Percentiles rank a stretch among this genome's conserved stretches.
These are phyloP conservation scores for Melanogaster broomeanus DNA, from an alignment of 768 basidiomycete species.

Conservation along the genomic window DNA sequence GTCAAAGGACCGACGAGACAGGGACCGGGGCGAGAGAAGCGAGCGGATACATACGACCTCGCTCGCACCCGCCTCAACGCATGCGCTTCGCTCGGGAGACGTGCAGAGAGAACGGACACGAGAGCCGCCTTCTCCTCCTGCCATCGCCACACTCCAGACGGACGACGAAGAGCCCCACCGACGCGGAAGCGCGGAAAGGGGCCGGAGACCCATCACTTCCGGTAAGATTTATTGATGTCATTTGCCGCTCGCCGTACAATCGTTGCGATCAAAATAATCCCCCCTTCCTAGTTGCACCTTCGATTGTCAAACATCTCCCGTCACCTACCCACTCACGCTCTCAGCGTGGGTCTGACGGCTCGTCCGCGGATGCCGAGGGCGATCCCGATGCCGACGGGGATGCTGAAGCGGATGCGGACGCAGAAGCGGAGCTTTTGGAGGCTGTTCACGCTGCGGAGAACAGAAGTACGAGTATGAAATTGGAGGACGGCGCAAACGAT, in stretches of 20 bases:
- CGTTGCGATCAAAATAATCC: constrained; percentile 7
- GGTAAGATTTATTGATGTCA: constrained; percentile 15
- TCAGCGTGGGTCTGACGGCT: constrained; percentile 28
- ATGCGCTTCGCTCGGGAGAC: constrained; percentile 11
- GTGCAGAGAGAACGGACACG: constrained; percentile 22
- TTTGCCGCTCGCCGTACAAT: background rate
- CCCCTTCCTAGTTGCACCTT: constrained; percentile 14
- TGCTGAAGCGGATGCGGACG: constrained; percentile 33
- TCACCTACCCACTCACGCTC: constrained; percentile 27
- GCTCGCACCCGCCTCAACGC: constrained; percentile 19
- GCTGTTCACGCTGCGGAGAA: constrained; percentile 53
- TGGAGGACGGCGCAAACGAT: constrained; percentile 26
- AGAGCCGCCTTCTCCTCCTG: constrained; percentile 32
- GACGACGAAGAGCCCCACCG: constrained; percentile 26
- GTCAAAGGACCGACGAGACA: constrained; percentile 28
- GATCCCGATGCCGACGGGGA: constrained; percentile 42
- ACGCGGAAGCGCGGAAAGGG: constrained; percentile 21
- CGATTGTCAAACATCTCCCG: constrained; percentile 23
- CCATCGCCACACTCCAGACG: constrained; percentile 32
- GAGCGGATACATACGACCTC: constrained; percentile 25
- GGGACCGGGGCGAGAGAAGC: constrained; percentile 10
- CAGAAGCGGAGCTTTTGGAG: constrained; percentile 51
- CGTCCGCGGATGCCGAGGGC: constrained; percentile 31
- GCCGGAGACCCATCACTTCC: constrained; percentile 30
- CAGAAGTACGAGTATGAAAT: constrained; percentile 35